phyloP scores from a whole-genome alignment of 495 filamentous ascomycete genomes.

The Tuber magnatum region DNA sequence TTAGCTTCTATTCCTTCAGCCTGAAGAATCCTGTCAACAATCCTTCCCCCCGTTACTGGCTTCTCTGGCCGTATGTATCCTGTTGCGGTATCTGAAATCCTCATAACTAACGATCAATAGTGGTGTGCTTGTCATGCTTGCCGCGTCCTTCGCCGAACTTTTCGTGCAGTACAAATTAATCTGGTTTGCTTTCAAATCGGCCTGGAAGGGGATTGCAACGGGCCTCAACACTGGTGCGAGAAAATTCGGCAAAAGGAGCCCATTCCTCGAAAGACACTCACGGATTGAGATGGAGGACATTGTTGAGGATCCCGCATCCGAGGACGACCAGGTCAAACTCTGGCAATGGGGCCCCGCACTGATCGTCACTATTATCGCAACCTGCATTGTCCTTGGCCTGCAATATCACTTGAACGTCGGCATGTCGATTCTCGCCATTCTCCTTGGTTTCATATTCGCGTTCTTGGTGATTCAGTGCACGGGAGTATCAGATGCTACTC shows the following conservation, averaged over 20 bases:
- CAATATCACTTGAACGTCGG: conserved; percentile 58
- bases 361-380: conserved; percentile 49
- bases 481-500: conserved; percentile 57
- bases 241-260: conserved; percentile 45
- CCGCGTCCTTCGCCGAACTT: conserved; percentile 55
- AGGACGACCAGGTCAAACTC: conserved; percentile 52
- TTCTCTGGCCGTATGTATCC: conserved; percentile 51
- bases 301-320: conserved; percentile 50
- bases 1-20: conserved; percentile 49
- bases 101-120: conserved; percentile 6
- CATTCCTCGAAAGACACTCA: conserved; percentile 51
- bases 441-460: conserved; percentile 61
- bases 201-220: conserved; percentile 47
- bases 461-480: conserved; percentile 62
- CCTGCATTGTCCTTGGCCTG: conserved; percentile 54
- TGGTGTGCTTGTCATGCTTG: conserved; percentile 59
- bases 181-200: conserved; percentile 48
- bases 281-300: conserved; percentile 57
- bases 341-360: conserved; percentile 58
- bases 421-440: conserved; percentile 53
- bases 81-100: not conserved
- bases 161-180: conserved; percentile 57
- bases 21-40: conserved; percentile 45
- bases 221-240: conserved; percentile 44
- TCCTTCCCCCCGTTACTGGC: conserved; percentile 58